phyloP scores from a whole-genome alignment of 179 eudicot genomes.

The Silene noctiflora region DNA sequence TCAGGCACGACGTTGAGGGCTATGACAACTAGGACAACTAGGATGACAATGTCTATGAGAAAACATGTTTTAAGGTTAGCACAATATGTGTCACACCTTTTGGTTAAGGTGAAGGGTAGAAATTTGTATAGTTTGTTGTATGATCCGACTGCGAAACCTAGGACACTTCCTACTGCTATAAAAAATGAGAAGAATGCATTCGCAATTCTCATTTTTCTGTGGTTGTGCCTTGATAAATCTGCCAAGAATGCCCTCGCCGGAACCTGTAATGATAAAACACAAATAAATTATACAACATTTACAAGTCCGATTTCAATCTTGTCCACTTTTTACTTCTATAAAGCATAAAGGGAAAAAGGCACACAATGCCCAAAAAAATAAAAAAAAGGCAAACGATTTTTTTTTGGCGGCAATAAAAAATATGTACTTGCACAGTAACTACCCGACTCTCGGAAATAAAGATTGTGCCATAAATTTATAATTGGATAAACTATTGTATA shows the following conservation, averaged over 20 bases:
- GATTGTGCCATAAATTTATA: too few species aligned
- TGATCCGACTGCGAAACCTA: constrained; percentile 44
- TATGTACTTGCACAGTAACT: too few species aligned
- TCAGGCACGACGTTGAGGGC: constrained; percentile 22
- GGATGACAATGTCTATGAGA: constrained; percentile 29
- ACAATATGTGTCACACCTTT: constrained; percentile 37
- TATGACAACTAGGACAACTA: constrained; percentile 15
- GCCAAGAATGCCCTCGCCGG: constrained; percentile 43
- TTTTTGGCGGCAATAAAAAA: too few species aligned
- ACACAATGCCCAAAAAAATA: too few species aligned
- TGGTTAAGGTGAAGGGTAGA: constrained; percentile 32
- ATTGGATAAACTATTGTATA: too few species aligned
- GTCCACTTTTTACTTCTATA: too few species aligned
- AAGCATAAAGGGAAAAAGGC: too few species aligned
- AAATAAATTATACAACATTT: background rate
- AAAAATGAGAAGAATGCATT: constrained; percentile 49
- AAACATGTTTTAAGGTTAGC: constrained; percentile 47
- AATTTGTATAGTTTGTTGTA: constrained; percentile 18
- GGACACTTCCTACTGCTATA: constrained; percentile 39
- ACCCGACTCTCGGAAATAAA: too few species aligned
- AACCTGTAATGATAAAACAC: constrained; percentile 16
- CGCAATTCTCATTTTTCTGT: constrained; percentile 36
- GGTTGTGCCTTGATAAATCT: constrained; percentile 33
- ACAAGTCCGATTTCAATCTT: too few species aligned
- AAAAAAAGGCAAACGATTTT: too few species aligned